Percentiles rank a stretch among this genome's conserved stretches.
Conservation (phyloP, 202 grass and related monocot species). For the Carex arenaria region DNA sequence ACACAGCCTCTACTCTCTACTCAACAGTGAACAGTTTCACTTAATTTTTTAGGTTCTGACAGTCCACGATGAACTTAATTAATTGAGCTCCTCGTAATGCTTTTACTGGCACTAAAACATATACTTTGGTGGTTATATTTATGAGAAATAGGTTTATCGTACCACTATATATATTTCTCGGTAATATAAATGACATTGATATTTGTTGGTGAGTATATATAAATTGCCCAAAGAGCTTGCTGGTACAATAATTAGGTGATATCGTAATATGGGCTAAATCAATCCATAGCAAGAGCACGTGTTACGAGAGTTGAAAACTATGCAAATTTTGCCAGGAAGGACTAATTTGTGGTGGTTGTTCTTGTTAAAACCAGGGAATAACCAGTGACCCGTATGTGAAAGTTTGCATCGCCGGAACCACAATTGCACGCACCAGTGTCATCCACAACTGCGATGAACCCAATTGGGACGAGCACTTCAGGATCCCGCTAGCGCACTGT, state of each 20-base stretch:
- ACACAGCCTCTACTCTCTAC: neutral
- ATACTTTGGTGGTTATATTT: neutral
- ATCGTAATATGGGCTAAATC: neutral
- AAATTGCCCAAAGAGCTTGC: neutral
- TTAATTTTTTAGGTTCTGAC: neutral
- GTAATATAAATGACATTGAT: neutral
- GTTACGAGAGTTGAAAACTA: neutral
- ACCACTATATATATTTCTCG: neutral
- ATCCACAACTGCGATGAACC: conserved; percentile 56
- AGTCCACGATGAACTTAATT: too few species aligned
- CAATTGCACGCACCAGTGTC: conserved; percentile 59
- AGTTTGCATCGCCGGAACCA: conserved; percentile 26
- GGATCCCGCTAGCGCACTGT: conserved; percentile 52
- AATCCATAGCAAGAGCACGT: neutral
- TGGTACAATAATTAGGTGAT: neutral
- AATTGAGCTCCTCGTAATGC: too few species aligned
- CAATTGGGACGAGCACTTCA: conserved; percentile 34
- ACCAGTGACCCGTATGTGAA: conserved; percentile 67
- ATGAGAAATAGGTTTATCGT: neutral
- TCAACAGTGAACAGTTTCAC: neutral
- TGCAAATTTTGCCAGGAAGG: neutral
- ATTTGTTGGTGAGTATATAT: neutral
- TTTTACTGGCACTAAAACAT: neutral
- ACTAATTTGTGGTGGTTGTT: neutral
- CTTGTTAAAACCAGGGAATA: conserved; percentile 18